Percentiles rank a stretch among this genome's conserved stretches.
These are phyloP conservation scores for Lepidium aucheri DNA, from an alignment of 345 rosid genomes.

Conservation along the genomic window DNA sequence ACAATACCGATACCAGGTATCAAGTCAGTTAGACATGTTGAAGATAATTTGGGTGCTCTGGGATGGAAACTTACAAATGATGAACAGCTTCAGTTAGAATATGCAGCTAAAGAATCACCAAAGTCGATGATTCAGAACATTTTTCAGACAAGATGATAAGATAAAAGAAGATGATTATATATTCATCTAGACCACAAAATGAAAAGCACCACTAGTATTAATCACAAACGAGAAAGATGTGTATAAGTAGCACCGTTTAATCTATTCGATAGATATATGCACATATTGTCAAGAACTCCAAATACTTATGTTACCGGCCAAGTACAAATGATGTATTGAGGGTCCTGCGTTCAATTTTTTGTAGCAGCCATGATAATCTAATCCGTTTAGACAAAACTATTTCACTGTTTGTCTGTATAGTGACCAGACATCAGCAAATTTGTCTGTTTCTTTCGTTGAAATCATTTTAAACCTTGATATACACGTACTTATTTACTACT, in stretches of 20 bases:
- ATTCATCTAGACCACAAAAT: not conserved
- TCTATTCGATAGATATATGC: not conserved
- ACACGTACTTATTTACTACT: no score
- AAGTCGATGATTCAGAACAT: slow-evolving; percentile 74
- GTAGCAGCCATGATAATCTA: no score
- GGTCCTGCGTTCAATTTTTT: no score
- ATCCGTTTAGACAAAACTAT: no score
- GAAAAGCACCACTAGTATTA: no score
- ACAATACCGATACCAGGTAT: slow-evolving; percentile 87
- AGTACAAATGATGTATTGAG: no score
- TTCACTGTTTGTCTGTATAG: no score
- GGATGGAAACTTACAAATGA: slow-evolving; percentile 64
- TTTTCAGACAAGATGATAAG: slow-evolving; percentile 60
- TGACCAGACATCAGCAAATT: no score
- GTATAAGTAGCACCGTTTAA: not conserved
- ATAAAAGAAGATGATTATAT: not conserved
- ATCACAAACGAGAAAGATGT: not conserved
- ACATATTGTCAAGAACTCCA: not conserved
- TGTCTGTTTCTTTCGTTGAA: no score
- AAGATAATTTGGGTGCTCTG: slow-evolving; percentile 82
- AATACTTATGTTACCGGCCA: no score
- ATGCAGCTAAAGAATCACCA: slow-evolving; percentile 59
- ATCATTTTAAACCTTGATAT: no score
- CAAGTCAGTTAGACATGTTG: slow-evolving; percentile 58
- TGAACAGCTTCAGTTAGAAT: slow-evolving; percentile 69